phyloP scores from a whole-genome alignment of 1,284 basidiomycete species.

The Hemileccinum hortonii region DNA sequence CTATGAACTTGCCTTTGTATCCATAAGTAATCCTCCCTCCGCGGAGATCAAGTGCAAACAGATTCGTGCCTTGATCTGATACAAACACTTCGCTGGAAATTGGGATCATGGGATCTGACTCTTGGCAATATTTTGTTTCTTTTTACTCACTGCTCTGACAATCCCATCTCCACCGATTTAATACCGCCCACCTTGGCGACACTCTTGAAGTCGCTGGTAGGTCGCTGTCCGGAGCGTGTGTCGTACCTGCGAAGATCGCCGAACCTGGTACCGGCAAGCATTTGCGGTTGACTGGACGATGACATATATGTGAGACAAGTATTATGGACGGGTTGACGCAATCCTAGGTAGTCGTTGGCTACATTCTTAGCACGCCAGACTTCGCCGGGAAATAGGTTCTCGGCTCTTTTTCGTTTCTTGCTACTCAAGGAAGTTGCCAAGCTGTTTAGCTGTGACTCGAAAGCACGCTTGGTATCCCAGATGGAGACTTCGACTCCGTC shows the following conservation, averaged over 20 bases:
- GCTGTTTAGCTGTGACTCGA: slow-evolving; percentile 35
- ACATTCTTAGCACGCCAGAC: slow-evolving; percentile 82
- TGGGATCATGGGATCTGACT: background rate
- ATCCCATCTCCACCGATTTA: slow-evolving; percentile 58
- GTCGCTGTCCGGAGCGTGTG: slow-evolving; percentile 68
- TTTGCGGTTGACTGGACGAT: slow-evolving; percentile 43
- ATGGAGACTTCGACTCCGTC: slow-evolving; percentile 86
- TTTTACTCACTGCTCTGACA: slow-evolving; percentile 63
- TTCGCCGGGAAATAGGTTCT: slow-evolving; percentile 66
- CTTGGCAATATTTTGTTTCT: background rate
- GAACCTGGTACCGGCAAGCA: slow-evolving; percentile 74
- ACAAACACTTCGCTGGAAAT: slow-evolving; percentile 70
- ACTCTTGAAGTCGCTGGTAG: slow-evolving; percentile 65
- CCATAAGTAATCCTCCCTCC: slow-evolving; percentile 71
- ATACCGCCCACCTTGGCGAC: slow-evolving; percentile 70
- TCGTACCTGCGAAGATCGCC: slow-evolving; percentile 83
- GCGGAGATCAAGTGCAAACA: slow-evolving; percentile 74
- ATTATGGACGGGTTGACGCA: slow-evolving; percentile 82
- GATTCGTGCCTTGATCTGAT: slow-evolving; percentile 67
- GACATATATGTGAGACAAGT: slow-evolving; percentile 62
- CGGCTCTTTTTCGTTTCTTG: slow-evolving; percentile 71
- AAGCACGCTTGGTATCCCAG: slow-evolving; percentile 76
- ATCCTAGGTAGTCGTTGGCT: slow-evolving; percentile 72
- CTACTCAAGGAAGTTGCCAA: slow-evolving; percentile 18
- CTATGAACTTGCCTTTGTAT: slow-evolving; percentile 59